Conservation (phyloP, 306 rosid genomes). For the Quillaja saponaria region DNA sequence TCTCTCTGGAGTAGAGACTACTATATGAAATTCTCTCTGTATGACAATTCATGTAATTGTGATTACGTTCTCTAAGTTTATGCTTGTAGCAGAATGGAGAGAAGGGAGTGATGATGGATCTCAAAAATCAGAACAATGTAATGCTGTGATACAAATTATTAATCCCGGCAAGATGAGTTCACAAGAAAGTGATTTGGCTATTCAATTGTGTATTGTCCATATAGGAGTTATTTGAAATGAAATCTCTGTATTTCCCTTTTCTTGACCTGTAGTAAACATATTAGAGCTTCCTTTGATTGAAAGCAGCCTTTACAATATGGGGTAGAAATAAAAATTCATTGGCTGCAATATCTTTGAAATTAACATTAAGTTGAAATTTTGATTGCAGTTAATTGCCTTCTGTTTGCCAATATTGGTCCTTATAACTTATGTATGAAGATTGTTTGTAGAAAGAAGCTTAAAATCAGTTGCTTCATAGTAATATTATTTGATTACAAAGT, state of each 20-base stretch:
- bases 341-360: slow-evolving; percentile 18
- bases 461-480: slow-evolving; percentile 17
- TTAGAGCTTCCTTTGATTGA: background rate
- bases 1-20: slow-evolving; percentile 16
- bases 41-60: background rate
- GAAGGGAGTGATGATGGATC: slow-evolving; percentile 8
- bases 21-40: background rate
- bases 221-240: too few species aligned
- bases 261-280: background rate
- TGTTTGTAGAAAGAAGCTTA: slow-evolving; percentile 22
- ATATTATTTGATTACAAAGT: background rate
- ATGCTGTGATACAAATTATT: slow-evolving; percentile 13
- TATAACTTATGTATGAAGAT: slow-evolving; percentile 19
- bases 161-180: too few species aligned
- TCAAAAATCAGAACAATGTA: background rate
- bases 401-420: background rate
- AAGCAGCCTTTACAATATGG: too few species aligned
- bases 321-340: slow-evolving; percentile 6
- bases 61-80: slow-evolving; percentile 9
- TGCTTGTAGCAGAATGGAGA: slow-evolving; percentile 14
- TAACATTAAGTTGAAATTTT: slow-evolving; percentile 8
- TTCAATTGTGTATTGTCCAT: too few species aligned
- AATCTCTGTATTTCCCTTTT: background rate
- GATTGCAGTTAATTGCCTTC: slow-evolving; percentile 25
- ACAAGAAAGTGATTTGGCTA: too few species aligned